phyloP scores from a whole-genome alignment of 768 basidiomycete genomes.

The Xerocomellus amylosporus region DNA sequence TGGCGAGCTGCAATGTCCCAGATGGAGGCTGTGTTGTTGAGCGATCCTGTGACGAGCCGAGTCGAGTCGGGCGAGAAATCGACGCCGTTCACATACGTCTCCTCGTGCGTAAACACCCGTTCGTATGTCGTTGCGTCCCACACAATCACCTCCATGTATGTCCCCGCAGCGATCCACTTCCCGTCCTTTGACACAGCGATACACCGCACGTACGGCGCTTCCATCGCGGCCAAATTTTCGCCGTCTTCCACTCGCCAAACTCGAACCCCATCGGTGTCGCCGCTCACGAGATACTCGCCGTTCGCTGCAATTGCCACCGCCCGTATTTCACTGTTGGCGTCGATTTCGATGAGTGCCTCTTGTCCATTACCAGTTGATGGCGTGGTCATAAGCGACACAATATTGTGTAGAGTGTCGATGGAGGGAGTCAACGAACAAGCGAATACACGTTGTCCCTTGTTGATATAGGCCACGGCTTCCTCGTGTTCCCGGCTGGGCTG shows the following conservation, averaged over 20 bases:
- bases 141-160: background rate
- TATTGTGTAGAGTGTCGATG: background rate
- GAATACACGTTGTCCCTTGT: too few relatives aligned
- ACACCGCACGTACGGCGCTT: background rate
- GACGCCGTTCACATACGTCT: background rate
- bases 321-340: background rate
- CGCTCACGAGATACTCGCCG: background rate
- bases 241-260: background rate
- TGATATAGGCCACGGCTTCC: too few relatives aligned
- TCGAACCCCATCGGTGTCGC: background rate
- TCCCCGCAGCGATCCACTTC: conserved; percentile 2
- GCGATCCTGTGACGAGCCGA: background rate
- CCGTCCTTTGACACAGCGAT: conserved; percentile 6
- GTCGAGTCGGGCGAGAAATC: conserved; percentile 7
- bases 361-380: background rate
- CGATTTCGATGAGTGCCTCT: background rate
- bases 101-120: background rate
- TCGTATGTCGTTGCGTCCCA: conserved; percentile 1
- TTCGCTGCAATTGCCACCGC: background rate
- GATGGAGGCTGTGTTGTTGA: background rate
- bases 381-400: background rate
- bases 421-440: too few relatives aligned
- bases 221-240: background rate
- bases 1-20: background rate
- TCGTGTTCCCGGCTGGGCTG: too few relatives aligned